A percentile compares a stretch with the other conserved stretches of the same genome.
phyloP scores from a whole-genome alignment of 495 filamentous ascomycete genomes.

The Hypoxylon lenormandii region DNA sequence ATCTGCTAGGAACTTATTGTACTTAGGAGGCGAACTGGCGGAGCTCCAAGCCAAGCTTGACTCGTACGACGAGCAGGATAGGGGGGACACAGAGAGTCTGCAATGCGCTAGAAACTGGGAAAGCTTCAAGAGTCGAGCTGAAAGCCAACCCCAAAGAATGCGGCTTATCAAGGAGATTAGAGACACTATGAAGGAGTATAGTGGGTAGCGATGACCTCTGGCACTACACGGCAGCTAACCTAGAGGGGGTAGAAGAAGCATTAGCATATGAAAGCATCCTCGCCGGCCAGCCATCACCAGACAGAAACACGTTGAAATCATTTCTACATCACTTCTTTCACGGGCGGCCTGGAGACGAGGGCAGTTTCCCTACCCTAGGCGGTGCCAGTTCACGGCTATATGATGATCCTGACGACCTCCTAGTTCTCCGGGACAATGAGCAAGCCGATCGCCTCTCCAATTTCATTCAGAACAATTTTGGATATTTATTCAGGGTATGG shows the following conservation, averaged over 20 bases:
- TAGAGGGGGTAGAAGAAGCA: constrained; percentile 2
- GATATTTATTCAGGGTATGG: background rate
- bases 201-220: background rate
- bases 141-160: background rate
- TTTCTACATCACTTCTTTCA: constrained; percentile 5
- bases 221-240: background rate
- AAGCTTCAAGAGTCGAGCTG: constrained; percentile 7
- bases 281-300: background rate
- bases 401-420: constrained; percentile 7
- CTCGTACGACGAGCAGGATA: constrained; percentile 4
- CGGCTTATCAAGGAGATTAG: background rate
- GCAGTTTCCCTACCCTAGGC: constrained; percentile 7
- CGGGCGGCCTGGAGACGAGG: background rate
- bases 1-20: constrained; percentile 1
- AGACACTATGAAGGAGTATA: background rate
- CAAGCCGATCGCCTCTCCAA: background rate
- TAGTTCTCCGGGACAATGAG: background rate
- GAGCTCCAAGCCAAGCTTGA: background rate
- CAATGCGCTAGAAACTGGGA: constrained; percentile 14
- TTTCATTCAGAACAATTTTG: constrained; percentile 5
- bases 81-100: background rate
- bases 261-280: background rate
- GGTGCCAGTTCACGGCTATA: constrained; percentile 5
- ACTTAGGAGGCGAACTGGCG: constrained; percentile 15
- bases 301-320: background rate